phyloP scores from a whole-genome alignment of 352 stramenopile species.

The Phytophthora foliorum region DNA sequence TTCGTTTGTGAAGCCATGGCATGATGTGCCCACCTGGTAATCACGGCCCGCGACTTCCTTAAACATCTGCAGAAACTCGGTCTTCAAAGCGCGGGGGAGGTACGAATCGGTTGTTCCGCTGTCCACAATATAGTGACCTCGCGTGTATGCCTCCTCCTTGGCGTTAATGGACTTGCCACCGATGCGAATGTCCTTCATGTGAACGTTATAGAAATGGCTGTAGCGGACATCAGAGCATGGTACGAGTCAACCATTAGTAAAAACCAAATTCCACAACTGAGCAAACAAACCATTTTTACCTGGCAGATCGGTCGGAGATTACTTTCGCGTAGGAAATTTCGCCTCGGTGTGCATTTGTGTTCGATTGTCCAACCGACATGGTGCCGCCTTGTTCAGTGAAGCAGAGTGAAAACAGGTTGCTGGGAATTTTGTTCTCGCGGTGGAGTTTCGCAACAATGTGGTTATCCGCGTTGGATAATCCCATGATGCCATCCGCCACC shows the following conservation, averaged over 20 bases:
- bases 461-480: slow-evolving; percentile 75
- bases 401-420: slow-evolving; percentile 84
- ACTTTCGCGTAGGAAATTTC: slow-evolving; percentile 72
- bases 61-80: slow-evolving; percentile 68
- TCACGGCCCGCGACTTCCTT: slow-evolving; percentile 55
- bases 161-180: slow-evolving; percentile 67
- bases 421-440: slow-evolving; percentile 82
- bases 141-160: slow-evolving; percentile 42
- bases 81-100: slow-evolving; percentile 61
- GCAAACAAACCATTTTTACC: slow-evolving; percentile 18
- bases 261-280: neutral
- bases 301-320: slow-evolving; percentile 41
- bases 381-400: slow-evolving; percentile 74
- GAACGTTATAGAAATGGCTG: slow-evolving; percentile 77
- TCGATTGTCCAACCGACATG: slow-evolving; percentile 72
- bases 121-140: slow-evolving; percentile 84
- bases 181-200: slow-evolving; percentile 76
- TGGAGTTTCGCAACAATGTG: slow-evolving; percentile 83
- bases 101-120: slow-evolving; percentile 90
- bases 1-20: slow-evolving; percentile 62
- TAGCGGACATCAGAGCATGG: slow-evolving; percentile 16
- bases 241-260: slow-evolving; percentile 9
- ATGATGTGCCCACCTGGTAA: slow-evolving; percentile 56
- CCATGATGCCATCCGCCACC: slow-evolving; percentile 89
- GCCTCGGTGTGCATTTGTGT: slow-evolving; percentile 59